Percentiles rank a stretch among this genome's conserved stretches.
phyloP scores from a whole-genome alignment of 2,329 filamentous ascomycete species.

The Boeremia exigua region DNA sequence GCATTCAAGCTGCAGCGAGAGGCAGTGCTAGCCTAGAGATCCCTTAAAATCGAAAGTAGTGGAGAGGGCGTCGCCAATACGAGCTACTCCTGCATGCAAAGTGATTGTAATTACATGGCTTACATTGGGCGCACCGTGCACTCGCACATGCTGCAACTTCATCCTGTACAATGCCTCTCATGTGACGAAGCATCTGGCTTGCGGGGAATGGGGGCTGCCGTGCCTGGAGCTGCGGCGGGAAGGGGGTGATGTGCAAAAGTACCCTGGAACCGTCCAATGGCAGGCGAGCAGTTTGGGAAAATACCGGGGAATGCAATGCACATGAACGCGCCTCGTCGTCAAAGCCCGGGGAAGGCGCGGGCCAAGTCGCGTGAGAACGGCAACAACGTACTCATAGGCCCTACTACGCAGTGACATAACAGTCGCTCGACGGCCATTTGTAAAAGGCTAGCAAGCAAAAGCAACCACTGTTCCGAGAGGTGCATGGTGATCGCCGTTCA shows the following conservation, averaged over 20 bases:
- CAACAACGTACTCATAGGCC: background rate
- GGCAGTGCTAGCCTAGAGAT: background rate
- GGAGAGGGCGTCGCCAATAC: slow-evolving; percentile 2
- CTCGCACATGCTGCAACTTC: slow-evolving; percentile 8
- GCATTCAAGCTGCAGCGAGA: slow-evolving; percentile 39
- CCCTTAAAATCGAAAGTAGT: background rate
- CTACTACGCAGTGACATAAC: background rate
- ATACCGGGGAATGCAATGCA: slow-evolving; percentile 7
- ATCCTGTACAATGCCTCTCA: background rate
- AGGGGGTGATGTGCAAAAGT: background rate
- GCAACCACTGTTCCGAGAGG: slow-evolving; percentile 6
- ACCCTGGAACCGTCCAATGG: slow-evolving; percentile 2
- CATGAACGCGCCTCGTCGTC: background rate
- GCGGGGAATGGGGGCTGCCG: background rate
- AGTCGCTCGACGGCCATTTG: background rate
- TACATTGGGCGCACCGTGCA: background rate
- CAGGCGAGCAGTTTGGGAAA: slow-evolving; percentile 6
- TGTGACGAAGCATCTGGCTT: slow-evolving; percentile 1
- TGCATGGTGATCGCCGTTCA: slow-evolving; percentile 14
- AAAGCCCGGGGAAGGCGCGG: background rate
- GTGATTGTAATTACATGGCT: slow-evolving; percentile 9
- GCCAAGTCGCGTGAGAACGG: background rate
- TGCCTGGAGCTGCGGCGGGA: background rate
- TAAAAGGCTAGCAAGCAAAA: slow-evolving; percentile 4
- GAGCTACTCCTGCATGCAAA: slow-evolving; percentile 9